phyloP scores from a whole-genome alignment of 352 stramenopile genomes.

The Phytophthora ramorum region DNA sequence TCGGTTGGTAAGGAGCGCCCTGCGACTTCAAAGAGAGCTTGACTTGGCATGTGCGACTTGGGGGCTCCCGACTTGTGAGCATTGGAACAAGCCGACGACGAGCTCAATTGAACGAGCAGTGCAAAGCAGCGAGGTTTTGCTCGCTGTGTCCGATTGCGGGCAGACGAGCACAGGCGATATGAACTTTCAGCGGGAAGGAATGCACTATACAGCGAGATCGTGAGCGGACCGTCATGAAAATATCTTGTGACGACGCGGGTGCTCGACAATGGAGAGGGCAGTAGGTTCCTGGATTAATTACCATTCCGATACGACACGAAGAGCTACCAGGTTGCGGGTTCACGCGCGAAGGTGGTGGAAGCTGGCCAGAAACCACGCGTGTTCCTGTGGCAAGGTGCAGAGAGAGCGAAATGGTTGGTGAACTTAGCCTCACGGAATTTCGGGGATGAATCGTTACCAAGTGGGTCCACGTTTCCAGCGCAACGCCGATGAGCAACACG shows the following conservation, averaged over 20 bases:
- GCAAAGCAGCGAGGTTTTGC: constrained; percentile 19
- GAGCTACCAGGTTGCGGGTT: not conserved
- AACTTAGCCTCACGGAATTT: not conserved
- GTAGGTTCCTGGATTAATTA: not conserved
- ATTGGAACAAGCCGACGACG: constrained; percentile 24
- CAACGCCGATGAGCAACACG: constrained; percentile 48
- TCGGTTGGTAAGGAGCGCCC: too few relatives aligned
- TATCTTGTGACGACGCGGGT: not conserved
- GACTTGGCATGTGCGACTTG: too few relatives aligned
- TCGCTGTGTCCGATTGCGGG: constrained; percentile 12
- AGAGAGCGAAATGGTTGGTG: not conserved
- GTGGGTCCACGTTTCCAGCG: constrained; percentile 46
- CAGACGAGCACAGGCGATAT: constrained; percentile 12
- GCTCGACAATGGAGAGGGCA: not conserved
- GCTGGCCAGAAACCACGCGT: constrained; percentile 68
- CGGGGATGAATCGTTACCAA: constrained; percentile 40
- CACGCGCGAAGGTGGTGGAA: constrained; percentile 60
- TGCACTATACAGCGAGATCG: not conserved
- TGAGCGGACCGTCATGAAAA: not conserved
- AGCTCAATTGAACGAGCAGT: constrained; percentile 28
- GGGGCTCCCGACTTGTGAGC: constrained; percentile 14
- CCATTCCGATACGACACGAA: not conserved
- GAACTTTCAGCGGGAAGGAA: constrained; percentile 18
- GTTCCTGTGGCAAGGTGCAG: constrained; percentile 37
- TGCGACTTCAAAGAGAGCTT: too few relatives aligned